Conservation (phyloP, 768 basidiomycete genomes). For the Tylopilus plumbeoviolaceoides region DNA sequence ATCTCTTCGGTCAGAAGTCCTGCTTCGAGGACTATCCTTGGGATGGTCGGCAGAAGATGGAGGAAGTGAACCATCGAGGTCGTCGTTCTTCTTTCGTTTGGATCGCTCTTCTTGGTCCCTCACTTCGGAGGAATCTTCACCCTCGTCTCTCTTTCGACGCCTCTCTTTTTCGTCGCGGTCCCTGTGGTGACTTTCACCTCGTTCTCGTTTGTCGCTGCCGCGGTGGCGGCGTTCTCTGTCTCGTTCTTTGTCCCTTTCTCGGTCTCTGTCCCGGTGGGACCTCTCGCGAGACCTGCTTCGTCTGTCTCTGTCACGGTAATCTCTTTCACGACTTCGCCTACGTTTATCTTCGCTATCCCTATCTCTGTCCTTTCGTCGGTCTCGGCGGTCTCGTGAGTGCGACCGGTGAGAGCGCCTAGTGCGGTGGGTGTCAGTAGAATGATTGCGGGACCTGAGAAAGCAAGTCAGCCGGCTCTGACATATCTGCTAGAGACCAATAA, state of each 20-base stretch:
- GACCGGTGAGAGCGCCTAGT: conserved; percentile 73
- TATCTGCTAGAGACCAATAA: conserved; percentile 12
- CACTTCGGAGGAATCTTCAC: conserved; percentile 43
- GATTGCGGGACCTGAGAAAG: conserved; percentile 56
- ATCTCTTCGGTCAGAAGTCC: conserved; percentile 41
- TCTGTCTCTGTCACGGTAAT: conserved; percentile 46
- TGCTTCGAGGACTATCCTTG: conserved; percentile 48
- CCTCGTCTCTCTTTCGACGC: conserved; percentile 69
- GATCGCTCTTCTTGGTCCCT: conserved; percentile 50
- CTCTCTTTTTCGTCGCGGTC: conserved; percentile 48
- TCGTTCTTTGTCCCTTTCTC: conserved; percentile 27
- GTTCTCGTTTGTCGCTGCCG: conserved; percentile 42
- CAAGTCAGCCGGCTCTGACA: conserved; percentile 4
- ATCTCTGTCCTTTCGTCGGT: conserved; percentile 46
- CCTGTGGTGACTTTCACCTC: conserved; percentile 53
- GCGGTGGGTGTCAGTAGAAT: conserved; percentile 72
- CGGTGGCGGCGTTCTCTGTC: conserved; percentile 44
- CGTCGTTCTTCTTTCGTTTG: conserved; percentile 65
- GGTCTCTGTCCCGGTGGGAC: conserved; percentile 37
- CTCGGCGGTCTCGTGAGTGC: conserved; percentile 52
- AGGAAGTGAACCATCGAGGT: conserved; percentile 42
- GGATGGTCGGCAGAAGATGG: conserved; percentile 32
- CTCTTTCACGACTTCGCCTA: conserved; percentile 59
- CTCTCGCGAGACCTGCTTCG: conserved; percentile 48
- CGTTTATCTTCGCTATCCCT: conserved; percentile 54